phyloP scores from a whole-genome alignment of 2,329 filamentous ascomycete species.

The Didymellaceae sp. region DNA sequence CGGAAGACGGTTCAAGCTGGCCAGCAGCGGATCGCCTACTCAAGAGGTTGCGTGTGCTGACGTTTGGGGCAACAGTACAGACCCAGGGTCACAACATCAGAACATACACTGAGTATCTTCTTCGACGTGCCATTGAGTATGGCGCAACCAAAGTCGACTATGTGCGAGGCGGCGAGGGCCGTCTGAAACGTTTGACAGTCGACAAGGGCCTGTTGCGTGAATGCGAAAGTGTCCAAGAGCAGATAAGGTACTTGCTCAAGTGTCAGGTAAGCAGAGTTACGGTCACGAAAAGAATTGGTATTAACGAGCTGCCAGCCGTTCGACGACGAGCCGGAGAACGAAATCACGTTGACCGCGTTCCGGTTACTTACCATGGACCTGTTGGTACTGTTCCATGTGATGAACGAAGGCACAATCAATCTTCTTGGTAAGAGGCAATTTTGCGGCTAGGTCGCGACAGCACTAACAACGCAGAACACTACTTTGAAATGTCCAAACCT shows the following conservation, averaged over 20 bases:
- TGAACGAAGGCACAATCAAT: slow-evolving; percentile 97
- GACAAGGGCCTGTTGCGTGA: slow-evolving; percentile 93
- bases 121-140: slow-evolving; percentile 81
- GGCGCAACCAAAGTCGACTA: slow-evolving; percentile 87
- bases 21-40: background rate
- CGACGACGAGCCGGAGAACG: slow-evolving; percentile 88
- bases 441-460: background rate
- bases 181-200: slow-evolving; percentile 83
- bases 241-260: slow-evolving; percentile 83
- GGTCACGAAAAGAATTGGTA: background rate
- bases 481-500: slow-evolving; percentile 96
- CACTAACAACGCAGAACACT: slow-evolving; percentile 70
- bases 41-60: slow-evolving; percentile 46
- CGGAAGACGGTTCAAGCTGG: background rate
- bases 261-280: slow-evolving; percentile 73
- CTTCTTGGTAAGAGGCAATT: slow-evolving; percentile 72
- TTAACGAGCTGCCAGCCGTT: slow-evolving; percentile 66
- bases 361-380: slow-evolving; percentile 89
- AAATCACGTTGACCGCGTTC: slow-evolving; percentile 95
- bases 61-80: slow-evolving; percentile 74
- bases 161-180: slow-evolving; percentile 80
- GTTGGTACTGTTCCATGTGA: slow-evolving; percentile 86
- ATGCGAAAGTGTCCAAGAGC: slow-evolving; percentile 87
- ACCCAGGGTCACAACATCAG: slow-evolving; percentile 94
- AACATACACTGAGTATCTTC: slow-evolving; percentile 86